Evolutionary conservation across 352 stramenopile genomes (phyloP).

Genomic region (Pythium angustatum): DNA sequence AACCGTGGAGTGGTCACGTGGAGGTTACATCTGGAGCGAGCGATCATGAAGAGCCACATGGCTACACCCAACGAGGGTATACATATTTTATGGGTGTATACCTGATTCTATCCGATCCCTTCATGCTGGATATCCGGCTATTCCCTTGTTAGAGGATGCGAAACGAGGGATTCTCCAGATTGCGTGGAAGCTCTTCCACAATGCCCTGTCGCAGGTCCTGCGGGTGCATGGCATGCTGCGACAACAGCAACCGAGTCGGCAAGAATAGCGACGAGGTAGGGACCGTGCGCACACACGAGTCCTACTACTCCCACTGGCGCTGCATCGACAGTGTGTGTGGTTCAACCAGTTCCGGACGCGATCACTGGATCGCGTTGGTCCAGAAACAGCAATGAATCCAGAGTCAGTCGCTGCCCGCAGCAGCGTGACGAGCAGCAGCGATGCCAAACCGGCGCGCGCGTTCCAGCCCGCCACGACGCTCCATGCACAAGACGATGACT

Average conservation of each 20-base stretch:
- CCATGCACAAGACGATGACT: slow-evolving; percentile 20
- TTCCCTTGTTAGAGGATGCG: background rate
- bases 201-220: slow-evolving; percentile 2
- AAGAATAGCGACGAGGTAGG: background rate
- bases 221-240: background rate
- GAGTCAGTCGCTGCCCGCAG: background rate
- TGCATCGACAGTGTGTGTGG: background rate
- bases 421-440: background rate
- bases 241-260: slow-evolving; percentile 6
- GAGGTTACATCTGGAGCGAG: background rate
- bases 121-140: slow-evolving; percentile 8
- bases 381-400: background rate
- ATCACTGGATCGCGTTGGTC: background rate
- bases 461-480: slow-evolving; percentile 25
- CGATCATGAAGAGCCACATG: slow-evolving; percentile 26
- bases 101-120: background rate
- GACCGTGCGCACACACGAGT: background rate
- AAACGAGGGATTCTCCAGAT: slow-evolving; percentile 10
- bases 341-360: background rate
- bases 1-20: background rate
- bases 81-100: slow-evolving; percentile 2
- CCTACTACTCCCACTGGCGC: background rate
- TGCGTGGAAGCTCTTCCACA: background rate
- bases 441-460: slow-evolving; percentile 5
- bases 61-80: slow-evolving; percentile 15